Evolutionary conservation across 192 early-diverging fungal species (phyloP).

Genomic region (Gryganskiella cystojenkinii): DNA sequence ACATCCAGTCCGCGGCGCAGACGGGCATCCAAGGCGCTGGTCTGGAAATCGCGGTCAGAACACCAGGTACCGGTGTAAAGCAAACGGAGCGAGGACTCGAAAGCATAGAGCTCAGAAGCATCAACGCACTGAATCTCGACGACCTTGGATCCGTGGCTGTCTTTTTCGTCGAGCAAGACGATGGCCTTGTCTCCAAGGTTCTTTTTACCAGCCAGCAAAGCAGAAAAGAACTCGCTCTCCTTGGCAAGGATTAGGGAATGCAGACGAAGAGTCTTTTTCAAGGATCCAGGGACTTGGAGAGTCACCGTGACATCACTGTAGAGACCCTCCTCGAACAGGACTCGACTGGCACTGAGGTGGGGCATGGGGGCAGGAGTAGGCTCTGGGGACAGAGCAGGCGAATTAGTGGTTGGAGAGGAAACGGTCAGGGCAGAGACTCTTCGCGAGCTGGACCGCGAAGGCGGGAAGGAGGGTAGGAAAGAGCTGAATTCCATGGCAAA

Average conservation of each 20-base stretch:
- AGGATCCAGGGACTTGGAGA: conserved; percentile 33
- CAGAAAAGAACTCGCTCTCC: conserved; percentile 42
- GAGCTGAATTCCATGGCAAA: conserved; percentile 29
- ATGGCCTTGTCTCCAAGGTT: conserved; percentile 31
- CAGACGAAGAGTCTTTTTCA: conserved; percentile 34
- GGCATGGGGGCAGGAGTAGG: conserved; percentile 31
- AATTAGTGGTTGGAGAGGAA: conserved; percentile 24
- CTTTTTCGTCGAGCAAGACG: conserved; percentile 16
- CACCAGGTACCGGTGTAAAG: conserved; percentile 47
- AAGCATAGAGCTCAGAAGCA: conserved; percentile 35
- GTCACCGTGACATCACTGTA: conserved; percentile 39
- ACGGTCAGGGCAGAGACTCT: conserved; percentile 32
- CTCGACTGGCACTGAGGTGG: conserved; percentile 46
- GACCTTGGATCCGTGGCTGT: conserved; percentile 17
- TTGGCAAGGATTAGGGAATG: conserved; percentile 37
- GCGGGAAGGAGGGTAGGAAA: conserved; percentile 47
- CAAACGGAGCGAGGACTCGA: conserved; percentile 40
- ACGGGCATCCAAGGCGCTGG: conserved; percentile 36
- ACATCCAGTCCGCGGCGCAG: conserved; percentile 48
- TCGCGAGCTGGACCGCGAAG: conserved; percentile 42
- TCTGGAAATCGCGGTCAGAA: conserved; percentile 50
- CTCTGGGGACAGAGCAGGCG: conserved; percentile 31
- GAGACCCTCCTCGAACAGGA: conserved; percentile 47
- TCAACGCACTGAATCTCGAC: conserved; percentile 47
- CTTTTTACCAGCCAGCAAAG: conserved; percentile 27